Evolutionary conservation across 148 eudicot genomes (phyloP).

Genomic region (Silene latifolia): DNA sequence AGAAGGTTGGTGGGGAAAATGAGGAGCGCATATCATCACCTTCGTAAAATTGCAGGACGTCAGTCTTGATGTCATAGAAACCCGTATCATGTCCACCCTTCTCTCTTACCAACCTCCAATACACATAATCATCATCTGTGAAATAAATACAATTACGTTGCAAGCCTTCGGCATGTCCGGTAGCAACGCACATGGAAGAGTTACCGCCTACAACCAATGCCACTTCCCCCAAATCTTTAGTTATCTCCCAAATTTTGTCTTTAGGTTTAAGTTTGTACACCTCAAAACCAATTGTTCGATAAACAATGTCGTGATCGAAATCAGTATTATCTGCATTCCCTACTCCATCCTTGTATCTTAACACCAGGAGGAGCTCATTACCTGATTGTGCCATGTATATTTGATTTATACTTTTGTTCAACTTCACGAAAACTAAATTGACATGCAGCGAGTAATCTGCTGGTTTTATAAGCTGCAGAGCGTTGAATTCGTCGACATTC

Average conservation of each 20-base stretch:
- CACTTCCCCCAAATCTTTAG: not conserved
- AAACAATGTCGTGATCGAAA: not conserved
- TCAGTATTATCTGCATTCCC: not conserved
- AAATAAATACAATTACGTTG: not conserved
- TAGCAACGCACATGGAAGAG: not conserved
- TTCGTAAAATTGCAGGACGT: not conserved
- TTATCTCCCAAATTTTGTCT: not conserved
- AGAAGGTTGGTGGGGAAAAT: not conserved
- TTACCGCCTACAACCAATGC: not conserved
- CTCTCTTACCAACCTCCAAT: not conserved
- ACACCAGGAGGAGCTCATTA: not conserved
- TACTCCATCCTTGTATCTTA: not conserved
- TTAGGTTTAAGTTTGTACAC: not conserved
- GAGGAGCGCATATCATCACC: not conserved
- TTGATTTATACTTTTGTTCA: no score
- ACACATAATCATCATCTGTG: not conserved
- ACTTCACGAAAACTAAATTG: no score
- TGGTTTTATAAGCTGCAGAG: not conserved
- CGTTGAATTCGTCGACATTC: not conserved
- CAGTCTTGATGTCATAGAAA: not conserved
- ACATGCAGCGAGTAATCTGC: no score
- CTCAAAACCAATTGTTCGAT: not conserved
- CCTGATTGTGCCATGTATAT: not conserved
- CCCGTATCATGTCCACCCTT: slow-evolving; percentile 1
- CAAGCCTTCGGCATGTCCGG: no score